Percentiles rank a stretch among this genome's conserved stretches.
Evolutionary conservation across 352 stramenopile genomes (phyloP).

Genomic region (Phytophthora meadii): DNA sequence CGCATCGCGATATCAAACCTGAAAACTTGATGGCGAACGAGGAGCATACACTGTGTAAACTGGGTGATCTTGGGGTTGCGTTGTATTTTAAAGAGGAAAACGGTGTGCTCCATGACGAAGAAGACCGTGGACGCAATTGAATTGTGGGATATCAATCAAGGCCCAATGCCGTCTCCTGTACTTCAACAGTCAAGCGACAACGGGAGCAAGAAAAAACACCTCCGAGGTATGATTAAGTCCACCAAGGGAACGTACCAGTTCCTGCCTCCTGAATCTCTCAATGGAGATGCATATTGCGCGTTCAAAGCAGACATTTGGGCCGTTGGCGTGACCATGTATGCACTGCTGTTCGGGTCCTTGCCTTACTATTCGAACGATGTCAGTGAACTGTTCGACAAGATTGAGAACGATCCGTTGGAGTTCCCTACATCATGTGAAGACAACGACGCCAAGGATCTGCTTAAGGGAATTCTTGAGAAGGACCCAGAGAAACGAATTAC

Average conservation of each 20-base stretch:
- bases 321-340: conserved; percentile 93
- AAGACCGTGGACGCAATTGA: conserved; percentile 56
- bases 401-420: conserved; percentile 63
- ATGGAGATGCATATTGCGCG: conserved; percentile 72
- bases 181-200: neutral
- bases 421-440: conserved; percentile 59
- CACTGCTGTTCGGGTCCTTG: conserved; percentile 85
- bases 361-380: conserved; percentile 92
- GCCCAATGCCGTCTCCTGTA: conserved; percentile 3
- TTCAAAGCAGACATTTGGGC: conserved; percentile 92
- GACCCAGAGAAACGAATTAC: conserved; percentile 74
- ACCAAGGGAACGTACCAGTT: conserved; percentile 87
- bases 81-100: conserved; percentile 76
- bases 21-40: conserved; percentile 82
- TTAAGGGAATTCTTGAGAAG: conserved; percentile 76
- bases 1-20: conserved; percentile 89
- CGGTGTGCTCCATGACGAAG: conserved; percentile 57
- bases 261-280: conserved; percentile 70
- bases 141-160: conserved; percentile 49
- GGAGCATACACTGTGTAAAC: conserved; percentile 65
- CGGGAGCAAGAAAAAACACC: conserved; percentile 8
- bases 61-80: conserved; percentile 84
- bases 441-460: conserved; percentile 71
- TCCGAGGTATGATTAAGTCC: conserved; percentile 60
- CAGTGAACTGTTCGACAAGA: conserved; percentile 90